Base-by-base conservation (phyloP, 768 basidiomycete genomes). In the Leccinum variicolor region DNA sequence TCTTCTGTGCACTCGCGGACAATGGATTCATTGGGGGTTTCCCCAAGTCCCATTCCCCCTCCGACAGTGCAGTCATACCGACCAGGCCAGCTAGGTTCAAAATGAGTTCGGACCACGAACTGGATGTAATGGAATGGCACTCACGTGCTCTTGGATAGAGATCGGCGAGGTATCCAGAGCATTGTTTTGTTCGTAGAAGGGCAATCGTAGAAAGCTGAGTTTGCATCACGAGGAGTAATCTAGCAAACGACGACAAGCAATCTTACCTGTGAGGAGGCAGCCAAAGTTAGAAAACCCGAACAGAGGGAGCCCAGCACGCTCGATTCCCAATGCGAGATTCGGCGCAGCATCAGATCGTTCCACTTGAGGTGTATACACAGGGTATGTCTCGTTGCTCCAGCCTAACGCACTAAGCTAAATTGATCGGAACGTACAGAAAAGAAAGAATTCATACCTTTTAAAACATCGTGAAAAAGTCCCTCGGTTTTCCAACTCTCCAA, bases 281-380 rank as follows among this genome's bases (percentile, higher is more conserved):
- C 78, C 78, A 60, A 75, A 79, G 55, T 79, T 78, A 15, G 73
- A 66, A 26, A 79, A 74, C 8, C 76, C 75, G 58, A 79, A 79
- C n/a, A 79, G 56, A 45, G 78, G 77, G 17, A 79, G 69, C 4
- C 75, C 75, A 39, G 77, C 74, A 31, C 77, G 75, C 56, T 79
- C 78, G 47, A 79, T 73, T 19, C 75, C 70, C 49, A 79, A 79
- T 45, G 57, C 78, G 57, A 62, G 39, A 26, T 13, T 66, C 15
- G 64, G 46, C 23, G 23, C 4, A 23, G 51, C 14, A 28, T 15
- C 41, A 10, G 6, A 4, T 31, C 56, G 60, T 34, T 62, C 57
- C 6, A 23, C 19, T 50, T 36, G 67, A 33, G 67, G 67, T 2
- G 15, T 56, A 34, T 69, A 69, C 41, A 68, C 67, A 4, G 67